Evolutionary conservation across 192 early-diverging fungal genomes (phyloP).

Genomic region (Coemansia sp.): DNA sequence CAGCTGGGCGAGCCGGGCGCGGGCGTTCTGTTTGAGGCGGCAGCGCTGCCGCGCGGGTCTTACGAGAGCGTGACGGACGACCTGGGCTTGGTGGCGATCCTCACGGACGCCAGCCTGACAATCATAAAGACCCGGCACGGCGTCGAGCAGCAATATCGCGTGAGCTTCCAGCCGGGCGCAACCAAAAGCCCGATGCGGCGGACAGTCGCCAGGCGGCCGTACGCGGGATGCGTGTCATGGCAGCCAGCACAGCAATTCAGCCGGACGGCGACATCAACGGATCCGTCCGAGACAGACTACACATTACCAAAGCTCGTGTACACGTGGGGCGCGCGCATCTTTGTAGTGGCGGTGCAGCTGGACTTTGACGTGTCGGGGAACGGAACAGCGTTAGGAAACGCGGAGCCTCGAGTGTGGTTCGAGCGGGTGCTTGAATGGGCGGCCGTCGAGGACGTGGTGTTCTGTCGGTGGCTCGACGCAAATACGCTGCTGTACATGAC

Average conservation of each 20-base stretch:
- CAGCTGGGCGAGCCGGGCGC: constrained; percentile 6
- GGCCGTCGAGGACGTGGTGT: constrained; percentile 43
- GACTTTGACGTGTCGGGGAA: constrained; percentile 32
- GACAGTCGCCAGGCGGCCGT: constrained; percentile 33
- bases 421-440: constrained; percentile 25
- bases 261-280: constrained; percentile 20
- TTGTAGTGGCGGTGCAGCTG: constrained; percentile 16
- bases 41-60: constrained; percentile 25
- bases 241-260: constrained; percentile 31
- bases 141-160: constrained; percentile 33
- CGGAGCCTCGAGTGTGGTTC: constrained; percentile 17
- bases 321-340: constrained; percentile 28
- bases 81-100: constrained; percentile 41
- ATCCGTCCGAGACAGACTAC: constrained; percentile 16
- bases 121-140: constrained; percentile 28
- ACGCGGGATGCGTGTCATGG: constrained; percentile 45
- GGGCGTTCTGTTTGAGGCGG: constrained; percentile 26
- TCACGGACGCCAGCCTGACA: constrained; percentile 26
- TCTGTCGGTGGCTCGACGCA: constrained; percentile 47
- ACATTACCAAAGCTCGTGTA: constrained; percentile 33
- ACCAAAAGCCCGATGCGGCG: constrained; percentile 1
- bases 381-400: constrained; percentile 23
- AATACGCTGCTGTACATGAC: constrained; percentile 41
- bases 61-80: constrained; percentile 26
- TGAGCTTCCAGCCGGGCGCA: constrained; percentile 11